Conservation (phyloP, 2,329 filamentous ascomycete species). For the Trichoderma semiorbis region DNA sequence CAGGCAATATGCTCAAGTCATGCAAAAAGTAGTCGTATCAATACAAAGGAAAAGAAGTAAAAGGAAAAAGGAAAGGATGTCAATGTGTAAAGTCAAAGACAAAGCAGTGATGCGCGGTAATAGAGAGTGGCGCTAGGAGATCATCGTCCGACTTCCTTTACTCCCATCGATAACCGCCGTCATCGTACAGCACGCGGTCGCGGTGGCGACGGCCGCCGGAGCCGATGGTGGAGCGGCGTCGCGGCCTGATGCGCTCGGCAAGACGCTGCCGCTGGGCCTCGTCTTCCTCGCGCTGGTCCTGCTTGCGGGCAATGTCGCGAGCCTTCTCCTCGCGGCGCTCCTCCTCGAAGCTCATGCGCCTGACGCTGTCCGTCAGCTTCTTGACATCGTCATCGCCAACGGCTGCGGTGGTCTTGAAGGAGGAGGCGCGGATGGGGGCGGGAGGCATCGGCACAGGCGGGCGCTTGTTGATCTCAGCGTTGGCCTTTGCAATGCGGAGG, state of each 20-base stretch:
- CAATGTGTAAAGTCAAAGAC: not conserved
- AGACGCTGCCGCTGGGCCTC: constrained; percentile 35
- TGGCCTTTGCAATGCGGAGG: constrained; percentile 39
- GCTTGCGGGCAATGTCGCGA: constrained; percentile 23
- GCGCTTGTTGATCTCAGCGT: constrained; percentile 41
- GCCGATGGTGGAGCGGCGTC: constrained; percentile 36
- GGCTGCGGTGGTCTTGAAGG: constrained; percentile 26
- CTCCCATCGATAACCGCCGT: constrained; percentile 40
- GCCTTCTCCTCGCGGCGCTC: constrained; percentile 33
- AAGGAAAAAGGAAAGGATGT: not conserved
- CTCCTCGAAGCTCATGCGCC: constrained; percentile 32
- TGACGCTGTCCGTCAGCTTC: constrained; percentile 35
- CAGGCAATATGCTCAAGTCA: not conserved
- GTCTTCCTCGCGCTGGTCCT: constrained; percentile 31
- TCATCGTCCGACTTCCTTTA: constrained; percentile 25
- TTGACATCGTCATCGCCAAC: constrained; percentile 25
- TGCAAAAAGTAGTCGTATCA: not conserved
- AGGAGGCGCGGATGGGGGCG: constrained; percentile 24
- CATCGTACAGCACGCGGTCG: constrained; percentile 36
- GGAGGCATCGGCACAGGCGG: constrained; percentile 31
- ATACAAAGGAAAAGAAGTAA: constrained; percentile 10
- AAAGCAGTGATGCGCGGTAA: not conserved
- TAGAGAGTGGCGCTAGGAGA: not conserved
- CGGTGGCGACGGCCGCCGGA: constrained; percentile 35
- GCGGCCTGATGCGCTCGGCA: constrained; percentile 40